Evolutionary conservation across 345 rosid genomes (phyloP), one percentile per base, ranked within the genome.

Genomic region (Gynandropsis gynandra): DNA sequence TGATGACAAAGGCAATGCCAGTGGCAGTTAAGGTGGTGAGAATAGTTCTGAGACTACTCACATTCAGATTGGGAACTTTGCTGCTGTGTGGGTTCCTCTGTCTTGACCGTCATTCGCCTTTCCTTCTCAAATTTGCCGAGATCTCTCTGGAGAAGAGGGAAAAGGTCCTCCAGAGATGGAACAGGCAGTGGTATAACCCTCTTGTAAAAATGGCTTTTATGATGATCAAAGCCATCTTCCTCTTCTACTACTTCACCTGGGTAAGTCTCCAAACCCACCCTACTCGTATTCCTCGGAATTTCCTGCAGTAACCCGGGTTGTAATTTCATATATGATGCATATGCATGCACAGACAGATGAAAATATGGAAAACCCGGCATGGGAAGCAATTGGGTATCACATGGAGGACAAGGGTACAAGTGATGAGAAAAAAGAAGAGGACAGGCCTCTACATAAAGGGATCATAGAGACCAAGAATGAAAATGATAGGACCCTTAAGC

Each of bases 351-450:
- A 84, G 85, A 72, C 72, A 10, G 58, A 79, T 72, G 77, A 79
- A 39, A 73, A 76, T 17, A 57, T 60, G 9, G 57, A 66, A 38
- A 85, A 83, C 70, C 76, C 70, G 1, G 58, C 74, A 42, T 86
- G 87, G 88, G 76, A 83, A 68, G 93, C 95, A 37, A 74, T 85
- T 36, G 82, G 78, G 46, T 89, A 85, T 32, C 21, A 44, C 4
- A 71, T 65, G 46, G 80, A 77, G 56, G 64, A 51, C n/a, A 43
- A 59, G 24, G 24, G 13, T 52, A 24, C 52, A 37, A 58, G 21
- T 17, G 63, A 73, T 62, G 58, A 19, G 41, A 17, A 16, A 27
- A 18, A 35, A 35, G 33, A 49, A 38, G 60, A 61, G 49, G 71
- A 66, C 54, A 76, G 88, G 44, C 84, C 81, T 36, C 73, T 81